Evolutionary conservation across 1,284 basidiomycete species (phyloP).

Genomic region (Xerocomus minutiporus): DNA sequence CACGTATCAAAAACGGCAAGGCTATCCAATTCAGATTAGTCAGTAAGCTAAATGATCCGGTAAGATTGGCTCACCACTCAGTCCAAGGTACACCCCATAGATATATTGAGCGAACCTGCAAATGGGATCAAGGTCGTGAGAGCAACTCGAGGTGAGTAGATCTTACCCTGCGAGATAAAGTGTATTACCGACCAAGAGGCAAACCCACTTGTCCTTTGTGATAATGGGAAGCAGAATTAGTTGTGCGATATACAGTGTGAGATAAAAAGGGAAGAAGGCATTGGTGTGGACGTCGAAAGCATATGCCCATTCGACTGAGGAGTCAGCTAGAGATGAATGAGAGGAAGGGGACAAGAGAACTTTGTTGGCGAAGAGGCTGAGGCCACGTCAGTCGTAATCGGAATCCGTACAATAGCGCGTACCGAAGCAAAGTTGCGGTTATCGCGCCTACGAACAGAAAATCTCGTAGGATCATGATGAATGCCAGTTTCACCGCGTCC

Average conservation of each 20-base stretch:
- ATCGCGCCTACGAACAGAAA: constrained; percentile 74
- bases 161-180: constrained; percentile 81
- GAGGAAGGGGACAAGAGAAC: constrained; percentile 69
- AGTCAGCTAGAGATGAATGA: constrained; percentile 67
- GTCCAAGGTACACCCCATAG: constrained; percentile 86
- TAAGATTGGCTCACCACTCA: constrained; percentile 55
- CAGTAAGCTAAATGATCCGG: not conserved
- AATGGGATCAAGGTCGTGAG: constrained; percentile 8
- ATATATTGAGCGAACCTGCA: constrained; percentile 79
- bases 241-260: constrained; percentile 83
- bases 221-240: constrained; percentile 80
- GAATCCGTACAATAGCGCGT: constrained; percentile 6
- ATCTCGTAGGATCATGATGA: constrained; percentile 84
- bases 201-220: constrained; percentile 83
- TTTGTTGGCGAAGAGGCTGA: constrained; percentile 68
- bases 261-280: constrained; percentile 88
- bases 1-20: constrained; percentile 85
- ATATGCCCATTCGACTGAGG: constrained; percentile 84
- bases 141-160: not conserved
- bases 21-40: constrained; percentile 41
- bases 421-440: constrained; percentile 79
- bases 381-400: not conserved
- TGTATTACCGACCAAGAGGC: constrained; percentile 88
- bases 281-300: constrained; percentile 95
- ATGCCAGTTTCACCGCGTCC: constrained; percentile 57